Evolutionary conservation across 192 early-diverging fungal genomes (phyloP), one percentile per base, ranked within the genome.

Genomic region (Coemansia sp.): DNA sequence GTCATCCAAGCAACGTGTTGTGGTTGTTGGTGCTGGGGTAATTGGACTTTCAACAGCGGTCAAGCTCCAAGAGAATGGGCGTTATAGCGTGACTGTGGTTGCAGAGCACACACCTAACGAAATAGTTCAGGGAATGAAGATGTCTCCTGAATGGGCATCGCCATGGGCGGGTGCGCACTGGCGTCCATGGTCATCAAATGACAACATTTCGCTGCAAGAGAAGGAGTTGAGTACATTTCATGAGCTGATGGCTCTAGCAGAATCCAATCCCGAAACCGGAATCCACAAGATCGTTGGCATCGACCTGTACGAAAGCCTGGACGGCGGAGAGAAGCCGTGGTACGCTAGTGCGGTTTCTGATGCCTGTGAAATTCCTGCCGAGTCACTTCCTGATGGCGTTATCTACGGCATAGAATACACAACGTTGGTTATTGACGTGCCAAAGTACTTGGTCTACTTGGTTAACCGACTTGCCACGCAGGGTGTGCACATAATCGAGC

Each of bases 151-250:
- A 4, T 78, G 76, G 76, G 76, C 76, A 15, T 78, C 76, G 21
- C 82, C 84, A 11, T 73, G 82, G 66, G 89, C 89, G 0, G 89
- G 89, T 11, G 89, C 89, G 39, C 85, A 89, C 71, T 90, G 89
- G 89, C 84, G 87, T 21, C 78, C 85, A 4, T 86, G 74, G 71
- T 80, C 87, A 10, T 62, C 37, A 40, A 78, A 78, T 26, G 54
- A 77, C 19, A 82, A 89, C 68, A 49, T 43, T 13, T 4, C 54
- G 32, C 49, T 83, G 37, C 86, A 86, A 43, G 63, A 67, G 12
- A 70, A 68, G 46, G 80, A 82, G 66, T 66, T 65, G 0, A 32
- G 66, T 12, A 74, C 80, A 8, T 77, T 74, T 41, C 19, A 43
- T 22, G 57, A 49, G 11, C 63, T 82, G 74, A 49, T 68, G 10